Percentiles rank a stretch among this genome's conserved stretches.
Conservation (phyloP, 495 filamentous ascomycete genomes). For the Daldinia concentrica region DNA sequence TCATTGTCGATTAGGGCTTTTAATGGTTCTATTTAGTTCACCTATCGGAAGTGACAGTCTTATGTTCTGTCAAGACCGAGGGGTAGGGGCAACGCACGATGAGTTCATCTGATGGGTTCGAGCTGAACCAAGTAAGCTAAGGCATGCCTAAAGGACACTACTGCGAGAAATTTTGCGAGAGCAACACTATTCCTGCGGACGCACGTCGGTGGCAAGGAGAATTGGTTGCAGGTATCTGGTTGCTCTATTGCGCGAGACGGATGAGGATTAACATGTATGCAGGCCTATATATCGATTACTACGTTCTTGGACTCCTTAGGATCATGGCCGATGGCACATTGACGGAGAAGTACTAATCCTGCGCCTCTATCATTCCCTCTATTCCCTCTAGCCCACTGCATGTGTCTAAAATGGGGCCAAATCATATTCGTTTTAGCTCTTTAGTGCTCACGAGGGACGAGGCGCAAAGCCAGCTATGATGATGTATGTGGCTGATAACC, state of each 20-base stretch:
- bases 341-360: too few relatives aligned
- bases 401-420: conserved; percentile 17
- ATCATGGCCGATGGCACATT: too few relatives aligned
- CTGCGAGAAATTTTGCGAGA: conserved; percentile 35
- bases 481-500: conserved; percentile 1
- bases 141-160: conserved; percentile 28
- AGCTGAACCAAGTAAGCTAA: conserved; percentile 13
- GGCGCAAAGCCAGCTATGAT: conserved; percentile 10
- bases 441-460: conserved; percentile 22
- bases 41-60: background rate
- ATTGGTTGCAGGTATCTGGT: conserved; percentile 17
- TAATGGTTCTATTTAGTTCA: background rate
- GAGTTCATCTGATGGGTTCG: conserved; percentile 23
- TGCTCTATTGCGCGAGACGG: conserved; percentile 26
- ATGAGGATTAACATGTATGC: conserved; percentile 40
- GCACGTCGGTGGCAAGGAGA: conserved; percentile 20
- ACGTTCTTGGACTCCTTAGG: conserved; percentile 34
- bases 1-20: background rate
- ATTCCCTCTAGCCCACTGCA: background rate
- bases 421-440: conserved; percentile 5
- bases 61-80: background rate
- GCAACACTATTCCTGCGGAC: conserved; percentile 24
- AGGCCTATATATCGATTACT: conserved; percentile 35
- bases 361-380: background rate
- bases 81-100: conserved; percentile 15